phyloP scores from a whole-genome alignment of 352 stramenopile genomes.

The Phytophthora tentaculata region DNA sequence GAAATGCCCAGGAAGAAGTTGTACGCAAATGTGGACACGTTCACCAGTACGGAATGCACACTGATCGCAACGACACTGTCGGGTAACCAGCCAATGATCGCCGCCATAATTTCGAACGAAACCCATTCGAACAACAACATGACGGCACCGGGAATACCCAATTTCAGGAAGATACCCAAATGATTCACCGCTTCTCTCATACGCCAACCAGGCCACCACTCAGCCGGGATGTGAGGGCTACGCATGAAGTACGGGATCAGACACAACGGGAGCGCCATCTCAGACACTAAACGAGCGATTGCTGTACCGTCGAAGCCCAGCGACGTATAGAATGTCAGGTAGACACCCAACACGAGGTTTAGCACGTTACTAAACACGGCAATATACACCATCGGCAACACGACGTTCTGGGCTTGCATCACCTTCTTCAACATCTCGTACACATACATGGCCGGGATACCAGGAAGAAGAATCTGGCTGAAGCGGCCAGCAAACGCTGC shows the following conservation, averaged over 20 bases:
- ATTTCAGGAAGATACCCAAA: slow-evolving; percentile 66
- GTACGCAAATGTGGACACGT: slow-evolving; percentile 68
- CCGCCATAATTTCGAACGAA: slow-evolving; percentile 83
- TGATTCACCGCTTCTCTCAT: slow-evolving; percentile 50
- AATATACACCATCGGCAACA: slow-evolving; percentile 86
- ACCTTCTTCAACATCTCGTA: slow-evolving; percentile 91
- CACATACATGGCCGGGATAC: slow-evolving; percentile 82
- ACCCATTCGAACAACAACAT: slow-evolving; percentile 76
- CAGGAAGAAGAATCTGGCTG: slow-evolving; percentile 61
- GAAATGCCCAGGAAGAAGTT: slow-evolving; percentile 85
- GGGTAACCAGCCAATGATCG: slow-evolving; percentile 64
- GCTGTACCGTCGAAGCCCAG: slow-evolving; percentile 82
- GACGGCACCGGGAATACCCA: slow-evolving; percentile 78
- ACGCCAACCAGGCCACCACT: slow-evolving; percentile 80
- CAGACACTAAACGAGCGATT: slow-evolving; percentile 70
- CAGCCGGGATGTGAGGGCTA: slow-evolving; percentile 44
- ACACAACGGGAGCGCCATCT: slow-evolving; percentile 57
- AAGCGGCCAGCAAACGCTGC: slow-evolving; percentile 75
- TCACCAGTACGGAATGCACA: slow-evolving; percentile 76
- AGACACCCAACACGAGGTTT: slow-evolving; percentile 76
- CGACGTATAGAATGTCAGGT: slow-evolving; percentile 82
- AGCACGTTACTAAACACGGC: slow-evolving; percentile 78
- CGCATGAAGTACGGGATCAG: slow-evolving; percentile 76
- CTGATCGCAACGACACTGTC: slow-evolving; percentile 72
- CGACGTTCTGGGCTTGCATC: slow-evolving; percentile 86